Evolutionary conservation across 2,329 filamentous ascomycete species (phyloP), one percentile per base, ranked within the genome.

Genomic region (Monosporascus sp.): DNA sequence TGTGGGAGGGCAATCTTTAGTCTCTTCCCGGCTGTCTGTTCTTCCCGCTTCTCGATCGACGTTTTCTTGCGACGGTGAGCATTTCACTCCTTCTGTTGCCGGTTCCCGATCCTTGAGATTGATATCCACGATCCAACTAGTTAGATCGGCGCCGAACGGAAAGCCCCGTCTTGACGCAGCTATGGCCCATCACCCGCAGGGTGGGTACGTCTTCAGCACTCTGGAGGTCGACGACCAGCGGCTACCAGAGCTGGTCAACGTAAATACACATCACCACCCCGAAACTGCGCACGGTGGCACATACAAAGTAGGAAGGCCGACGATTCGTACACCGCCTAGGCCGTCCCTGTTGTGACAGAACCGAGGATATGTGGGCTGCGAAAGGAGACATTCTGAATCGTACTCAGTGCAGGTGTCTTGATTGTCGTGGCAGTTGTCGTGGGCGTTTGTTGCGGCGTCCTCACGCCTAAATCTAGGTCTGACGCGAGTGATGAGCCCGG

Each of bases 321-420:
- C 20, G 38, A 50, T 41, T 8, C 22, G 37, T 11, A 50, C 9
- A 35, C 35, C 28, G 5, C 28, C 28, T 9, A 31, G 9, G 28
- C 28, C 9, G 9, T 5, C 28, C 31, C 9, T 37, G 37, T 38
- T 7, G 17, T 26, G 17, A 9, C 35, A n/a, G 46, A 41, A n/a
- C 37, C 45, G 24, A 59, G n/a, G 52, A 56, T 61, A 52, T 60
- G 55, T 8, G 58, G 56, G 6, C 14, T 61, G 17, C 47, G 47
- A 37, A 49, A 54, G 48, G 55, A 37, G 44, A 51, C 44, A 14
- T 61, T 61, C 49, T 59, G 56, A 55, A 48, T 59, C 22, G 47
- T 53, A 7, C 41, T 61, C 14, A 53, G 5, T 8, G 48, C 22
- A 14, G 54, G 52, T 7, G 38, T 53, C 22, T 20, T 58, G 14